Evolutionary conservation across 108 stramenopile species (phyloP).

Genomic region (Fistulifera solaris): DNA sequence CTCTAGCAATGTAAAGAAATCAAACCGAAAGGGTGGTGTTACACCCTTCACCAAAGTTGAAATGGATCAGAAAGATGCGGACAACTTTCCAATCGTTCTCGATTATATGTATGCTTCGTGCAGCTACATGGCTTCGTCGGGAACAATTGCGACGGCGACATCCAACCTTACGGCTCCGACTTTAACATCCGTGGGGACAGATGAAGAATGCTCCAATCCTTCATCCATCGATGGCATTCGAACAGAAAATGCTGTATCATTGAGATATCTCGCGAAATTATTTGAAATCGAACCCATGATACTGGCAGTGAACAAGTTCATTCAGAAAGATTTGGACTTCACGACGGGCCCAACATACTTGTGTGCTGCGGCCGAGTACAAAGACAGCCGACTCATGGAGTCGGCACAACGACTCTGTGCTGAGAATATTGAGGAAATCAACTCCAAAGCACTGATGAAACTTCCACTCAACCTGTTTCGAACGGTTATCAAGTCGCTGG

Average conservation of each 20-base stretch:
- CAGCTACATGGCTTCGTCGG: constrained; percentile 1
- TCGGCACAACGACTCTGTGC: constrained; percentile 29
- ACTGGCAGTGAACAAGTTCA: constrained; percentile 33
- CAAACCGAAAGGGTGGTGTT: constrained; percentile 1
- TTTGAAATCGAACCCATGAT: constrained; percentile 33
- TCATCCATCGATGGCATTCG: constrained; percentile 15
- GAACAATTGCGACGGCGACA: constrained; percentile 5
- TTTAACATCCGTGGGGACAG: constrained; percentile 8
- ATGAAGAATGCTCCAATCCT: constrained; percentile 2
- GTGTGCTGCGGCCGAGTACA: constrained; percentile 15
- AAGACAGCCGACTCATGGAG: constrained; percentile 25
- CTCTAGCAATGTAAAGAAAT: constrained; percentile 1
- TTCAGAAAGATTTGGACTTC: constrained; percentile 30
- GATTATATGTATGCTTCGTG: constrained; percentile 28
- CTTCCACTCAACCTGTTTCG: constrained; percentile 28
- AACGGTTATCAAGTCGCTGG: constrained; percentile 14
- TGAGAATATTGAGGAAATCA: constrained; percentile 26
- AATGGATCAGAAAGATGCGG: constrained; percentile 32
- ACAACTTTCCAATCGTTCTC: constrained; percentile 30
- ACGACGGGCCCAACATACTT: constrained; percentile 29
- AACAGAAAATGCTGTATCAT: constrained; percentile 27
- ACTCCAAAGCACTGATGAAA: constrained; percentile 13
- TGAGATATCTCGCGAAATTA: constrained; percentile 24
- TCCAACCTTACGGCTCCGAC: constrained; percentile 17
- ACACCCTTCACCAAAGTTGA: constrained; percentile 29